Evolutionary conservation across 352 stramenopile species (phyloP).

Genomic region (Pythium brassicae): DNA sequence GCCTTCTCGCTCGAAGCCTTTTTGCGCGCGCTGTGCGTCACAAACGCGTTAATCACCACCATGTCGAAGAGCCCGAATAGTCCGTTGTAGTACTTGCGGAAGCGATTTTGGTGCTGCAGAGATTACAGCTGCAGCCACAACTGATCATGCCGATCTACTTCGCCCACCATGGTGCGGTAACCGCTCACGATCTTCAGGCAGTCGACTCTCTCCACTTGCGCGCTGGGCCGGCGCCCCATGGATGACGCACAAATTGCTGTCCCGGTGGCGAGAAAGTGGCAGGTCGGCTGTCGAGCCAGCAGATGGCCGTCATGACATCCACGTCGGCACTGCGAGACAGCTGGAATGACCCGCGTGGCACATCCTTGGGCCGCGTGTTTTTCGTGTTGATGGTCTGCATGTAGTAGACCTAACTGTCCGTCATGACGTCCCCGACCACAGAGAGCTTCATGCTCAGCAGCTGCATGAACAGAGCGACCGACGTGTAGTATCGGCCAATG

Average conservation of each 20-base stretch:
- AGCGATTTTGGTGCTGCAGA: background rate
- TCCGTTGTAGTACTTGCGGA: slow-evolving; percentile 1
- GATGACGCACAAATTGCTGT: background rate
- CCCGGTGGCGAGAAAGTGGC: background rate
- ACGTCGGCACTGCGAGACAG: background rate
- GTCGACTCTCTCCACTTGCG: background rate
- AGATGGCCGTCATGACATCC: background rate
- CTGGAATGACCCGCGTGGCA: background rate
- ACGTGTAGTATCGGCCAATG: too few relatives aligned
- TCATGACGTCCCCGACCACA: background rate
- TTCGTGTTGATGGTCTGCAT: background rate
- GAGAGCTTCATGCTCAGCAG: background rate
- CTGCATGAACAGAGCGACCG: too few relatives aligned
- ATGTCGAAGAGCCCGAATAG: background rate
- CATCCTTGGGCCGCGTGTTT: background rate
- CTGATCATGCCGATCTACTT: background rate
- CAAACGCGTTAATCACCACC: background rate
- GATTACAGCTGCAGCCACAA: background rate
- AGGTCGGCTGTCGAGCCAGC: background rate
- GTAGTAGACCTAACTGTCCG: background rate
- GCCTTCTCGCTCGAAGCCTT: background rate
- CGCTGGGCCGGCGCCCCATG: background rate
- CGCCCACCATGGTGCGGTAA: background rate
- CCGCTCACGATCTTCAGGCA: background rate
- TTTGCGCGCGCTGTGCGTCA: background rate